Evolutionary conservation across 78 protist species (phyloP).

Genomic region (Dictyostelium firmibasis): DNA sequence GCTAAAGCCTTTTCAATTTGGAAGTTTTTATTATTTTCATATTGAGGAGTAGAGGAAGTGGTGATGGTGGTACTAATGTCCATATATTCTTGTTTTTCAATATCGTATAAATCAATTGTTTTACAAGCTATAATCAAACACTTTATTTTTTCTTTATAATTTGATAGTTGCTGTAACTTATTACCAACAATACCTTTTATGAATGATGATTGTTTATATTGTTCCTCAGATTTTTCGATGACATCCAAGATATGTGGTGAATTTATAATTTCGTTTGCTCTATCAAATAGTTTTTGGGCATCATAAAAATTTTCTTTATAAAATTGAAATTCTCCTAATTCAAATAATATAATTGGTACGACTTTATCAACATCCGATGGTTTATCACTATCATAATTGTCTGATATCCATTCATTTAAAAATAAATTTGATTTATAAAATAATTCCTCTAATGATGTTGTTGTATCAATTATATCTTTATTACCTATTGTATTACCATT

Average conservation of each 20-base stretch:
- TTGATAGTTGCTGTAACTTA: background rate
- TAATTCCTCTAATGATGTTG: constrained; percentile 21
- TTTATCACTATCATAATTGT: background rate
- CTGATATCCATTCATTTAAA: constrained; percentile 32
- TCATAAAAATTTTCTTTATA: constrained; percentile 27
- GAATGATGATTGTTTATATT: background rate
- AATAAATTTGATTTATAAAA: constrained; percentile 19
- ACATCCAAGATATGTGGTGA: background rate
- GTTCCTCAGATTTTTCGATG: background rate
- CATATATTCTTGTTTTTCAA: background rate
- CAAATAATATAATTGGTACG: constrained; percentile 7
- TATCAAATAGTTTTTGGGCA: constrained; percentile 25
- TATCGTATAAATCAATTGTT: constrained; percentile 28
- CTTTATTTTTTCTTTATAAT: background rate
- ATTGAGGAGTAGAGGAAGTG: background rate
- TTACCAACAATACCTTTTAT: constrained; percentile 5
- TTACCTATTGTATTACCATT: background rate
- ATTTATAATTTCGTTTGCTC: background rate
- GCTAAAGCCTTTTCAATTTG: constrained; percentile 8
- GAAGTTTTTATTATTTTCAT: background rate
- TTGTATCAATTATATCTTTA: background rate
- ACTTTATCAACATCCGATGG: background rate
- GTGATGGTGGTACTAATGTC: background rate
- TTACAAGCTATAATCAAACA: constrained; percentile 27
- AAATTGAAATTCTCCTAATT: constrained; percentile 54